phyloP scores from a whole-genome alignment of 2,329 filamentous ascomycete species.

The Thermomyces lanuginosus region DNA sequence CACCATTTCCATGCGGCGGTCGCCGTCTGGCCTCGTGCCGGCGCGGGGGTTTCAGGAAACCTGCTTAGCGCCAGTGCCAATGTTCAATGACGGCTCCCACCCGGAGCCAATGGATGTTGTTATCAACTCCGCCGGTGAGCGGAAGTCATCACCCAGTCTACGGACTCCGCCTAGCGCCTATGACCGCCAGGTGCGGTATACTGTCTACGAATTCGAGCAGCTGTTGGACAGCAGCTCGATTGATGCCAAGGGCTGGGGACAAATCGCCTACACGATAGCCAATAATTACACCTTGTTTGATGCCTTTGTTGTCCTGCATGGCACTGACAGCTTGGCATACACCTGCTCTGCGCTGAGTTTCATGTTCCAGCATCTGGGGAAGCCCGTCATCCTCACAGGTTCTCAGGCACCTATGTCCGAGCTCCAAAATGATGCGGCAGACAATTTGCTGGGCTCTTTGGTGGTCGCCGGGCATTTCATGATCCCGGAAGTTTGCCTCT shows the following conservation, averaged over 20 bases:
- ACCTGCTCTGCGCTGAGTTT: conserved; percentile 82
- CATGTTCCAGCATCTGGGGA: conserved; percentile 81
- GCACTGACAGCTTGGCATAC: conserved; percentile 79
- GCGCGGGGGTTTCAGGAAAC: conserved; percentile 64
- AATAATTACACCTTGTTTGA: conserved; percentile 81
- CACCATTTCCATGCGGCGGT: conserved; percentile 77
- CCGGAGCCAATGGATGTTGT: conserved; percentile 40
- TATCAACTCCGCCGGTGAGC: conserved; percentile 32
- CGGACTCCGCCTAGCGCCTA: conserved; percentile 69
- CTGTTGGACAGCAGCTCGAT: conserved; percentile 83
- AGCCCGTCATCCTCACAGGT: conserved; percentile 75
- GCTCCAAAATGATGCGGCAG: conserved; percentile 77
- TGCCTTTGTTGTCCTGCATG: conserved; percentile 79
- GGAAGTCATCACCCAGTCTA: conserved; percentile 47
- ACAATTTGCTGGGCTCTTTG: conserved; percentile 74
- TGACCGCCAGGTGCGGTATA: conserved; percentile 65
- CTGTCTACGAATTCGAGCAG: conserved; percentile 67
- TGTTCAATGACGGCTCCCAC: conserved; percentile 64
- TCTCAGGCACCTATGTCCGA: conserved; percentile 77
- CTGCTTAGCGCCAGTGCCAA: conserved; percentile 65
- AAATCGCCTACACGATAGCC: conserved; percentile 63
- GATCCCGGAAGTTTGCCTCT: conserved; percentile 82
- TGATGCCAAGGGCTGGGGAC: conserved; percentile 68
- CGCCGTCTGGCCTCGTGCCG: conserved; percentile 62
- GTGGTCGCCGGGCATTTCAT: conserved; percentile 85